Conservation (phyloP, 139 green algal species). For the Marvania coccoides region DNA sequence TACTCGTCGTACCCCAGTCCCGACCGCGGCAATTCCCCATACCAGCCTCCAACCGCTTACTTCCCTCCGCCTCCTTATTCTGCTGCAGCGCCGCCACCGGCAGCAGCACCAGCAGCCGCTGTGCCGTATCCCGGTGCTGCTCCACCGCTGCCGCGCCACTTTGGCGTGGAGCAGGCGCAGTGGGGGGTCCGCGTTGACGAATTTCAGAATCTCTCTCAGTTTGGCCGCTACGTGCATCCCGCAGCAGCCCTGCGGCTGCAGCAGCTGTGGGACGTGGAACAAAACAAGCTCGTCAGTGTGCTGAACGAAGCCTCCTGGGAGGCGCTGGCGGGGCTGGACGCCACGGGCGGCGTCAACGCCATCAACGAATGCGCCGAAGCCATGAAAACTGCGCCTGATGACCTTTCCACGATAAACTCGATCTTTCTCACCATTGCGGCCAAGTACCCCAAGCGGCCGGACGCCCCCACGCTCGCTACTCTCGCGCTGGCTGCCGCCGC, state of each 20-base stretch:
- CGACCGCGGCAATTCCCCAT: no score
- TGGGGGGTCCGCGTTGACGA: conserved; percentile 54
- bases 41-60: no score
- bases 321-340: conserved; percentile 12
- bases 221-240: conserved; percentile 41
- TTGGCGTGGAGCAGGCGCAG: conserved; percentile 34
- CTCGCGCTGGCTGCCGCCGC: not conserved
- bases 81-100: not conserved
- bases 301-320: conserved; percentile 42
- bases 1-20: no score
- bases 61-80: no score
- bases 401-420: conserved; percentile 12
- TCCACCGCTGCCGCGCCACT: not conserved
- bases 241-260: conserved; percentile 46
- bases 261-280: conserved; percentile 49
- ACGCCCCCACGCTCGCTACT: conserved; percentile 3
- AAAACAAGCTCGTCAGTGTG: conserved; percentile 43
- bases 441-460: conserved; percentile 8
- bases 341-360: not conserved
- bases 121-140: not conserved
- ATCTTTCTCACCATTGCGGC: not conserved
- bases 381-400: conserved; percentile 5
- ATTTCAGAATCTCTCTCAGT: conserved; percentile 42
- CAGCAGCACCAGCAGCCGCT: not conserved
- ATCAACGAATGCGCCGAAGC: conserved; percentile 15